phyloP scores from a whole-genome alignment of 345 rosid species.

The Conringia planisiliqua region DNA sequence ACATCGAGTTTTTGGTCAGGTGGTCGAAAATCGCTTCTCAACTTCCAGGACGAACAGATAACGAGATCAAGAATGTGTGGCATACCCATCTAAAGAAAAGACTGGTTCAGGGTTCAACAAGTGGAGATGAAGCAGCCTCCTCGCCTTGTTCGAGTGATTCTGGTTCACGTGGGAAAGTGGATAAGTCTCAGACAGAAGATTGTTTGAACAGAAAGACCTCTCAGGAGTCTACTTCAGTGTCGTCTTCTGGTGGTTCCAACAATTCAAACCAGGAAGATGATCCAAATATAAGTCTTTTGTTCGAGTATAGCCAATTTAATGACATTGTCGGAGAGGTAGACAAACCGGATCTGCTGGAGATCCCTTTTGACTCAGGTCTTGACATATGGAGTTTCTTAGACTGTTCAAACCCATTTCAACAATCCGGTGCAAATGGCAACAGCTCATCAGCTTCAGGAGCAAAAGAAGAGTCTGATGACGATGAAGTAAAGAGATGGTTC shows the following conservation, averaged over 20 bases:
- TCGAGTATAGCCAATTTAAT: conserved; percentile 18
- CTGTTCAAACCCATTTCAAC: conserved; percentile 36
- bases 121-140: conserved; percentile 19
- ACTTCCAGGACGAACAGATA: conserved; percentile 85
- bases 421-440: conserved; percentile 12
- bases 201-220: conserved; percentile 27
- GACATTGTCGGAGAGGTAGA: conserved; percentile 53
- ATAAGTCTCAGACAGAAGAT: conserved; percentile 11
- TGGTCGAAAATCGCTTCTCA: conserved; percentile 90
- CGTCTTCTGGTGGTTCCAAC: conserved; percentile 36
- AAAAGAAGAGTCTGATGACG: conserved; percentile 32
- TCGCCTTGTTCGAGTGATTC: conserved; percentile 33
- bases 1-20: conserved; percentile 36
- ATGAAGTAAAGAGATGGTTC: conserved; percentile 53
- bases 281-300: background rate
- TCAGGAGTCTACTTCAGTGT: conserved; percentile 36
- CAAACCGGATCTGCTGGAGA: conserved; percentile 44
- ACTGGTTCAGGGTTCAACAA: conserved; percentile 13
- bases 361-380: conserved; percentile 53
- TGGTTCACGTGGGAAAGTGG: conserved; percentile 11
- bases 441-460: conserved; percentile 22
- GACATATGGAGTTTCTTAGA: conserved; percentile 80
- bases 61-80: conserved; percentile 93
- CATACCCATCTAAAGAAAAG: conserved; percentile 81
- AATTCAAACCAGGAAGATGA: conserved; percentile 19